phyloP scores from a whole-genome alignment of 768 basidiomycete species.

The Mrakia blollopis region DNA sequence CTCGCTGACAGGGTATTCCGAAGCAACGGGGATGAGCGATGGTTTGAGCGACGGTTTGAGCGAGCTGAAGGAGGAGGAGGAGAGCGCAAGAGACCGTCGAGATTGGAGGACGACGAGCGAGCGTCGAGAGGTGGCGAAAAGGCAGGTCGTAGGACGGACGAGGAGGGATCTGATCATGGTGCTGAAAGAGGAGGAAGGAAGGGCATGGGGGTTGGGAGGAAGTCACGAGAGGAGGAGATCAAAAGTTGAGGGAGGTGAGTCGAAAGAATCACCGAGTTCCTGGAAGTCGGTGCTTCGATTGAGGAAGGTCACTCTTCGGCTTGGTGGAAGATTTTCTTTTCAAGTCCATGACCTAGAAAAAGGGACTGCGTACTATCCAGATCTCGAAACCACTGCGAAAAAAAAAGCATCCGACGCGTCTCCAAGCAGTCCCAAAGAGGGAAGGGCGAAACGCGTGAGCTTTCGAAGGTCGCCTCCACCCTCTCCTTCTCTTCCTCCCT shows the following conservation, averaged over 20 bases:
- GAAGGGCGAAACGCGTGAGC: too few relatives aligned
- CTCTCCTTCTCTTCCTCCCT: too few relatives aligned
- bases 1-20: background rate
- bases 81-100: background rate
- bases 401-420: too few relatives aligned
- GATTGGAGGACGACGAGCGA: background rate
- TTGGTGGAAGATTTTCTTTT: too few relatives aligned
- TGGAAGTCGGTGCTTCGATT: background rate
- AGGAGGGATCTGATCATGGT: constrained; percentile 2
- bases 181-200: background rate
- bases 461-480: too few relatives aligned
- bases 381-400: too few relatives aligned
- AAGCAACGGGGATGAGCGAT: background rate
- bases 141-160: background rate
- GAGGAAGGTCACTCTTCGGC: too few relatives aligned
- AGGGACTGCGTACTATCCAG: too few relatives aligned
- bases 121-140: background rate
- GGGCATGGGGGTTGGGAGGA: background rate
- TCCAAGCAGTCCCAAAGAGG: too few relatives aligned
- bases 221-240: background rate
- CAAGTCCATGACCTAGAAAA: rapidly evolving
- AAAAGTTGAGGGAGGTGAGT: background rate
- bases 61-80: background rate
- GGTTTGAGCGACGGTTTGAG: background rate
- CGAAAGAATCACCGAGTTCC: background rate